Percentiles rank a stretch among this genome's conserved stretches.
phyloP scores from a whole-genome alignment of 2,329 filamentous ascomycete species.

The Aspergillus texensis region DNA sequence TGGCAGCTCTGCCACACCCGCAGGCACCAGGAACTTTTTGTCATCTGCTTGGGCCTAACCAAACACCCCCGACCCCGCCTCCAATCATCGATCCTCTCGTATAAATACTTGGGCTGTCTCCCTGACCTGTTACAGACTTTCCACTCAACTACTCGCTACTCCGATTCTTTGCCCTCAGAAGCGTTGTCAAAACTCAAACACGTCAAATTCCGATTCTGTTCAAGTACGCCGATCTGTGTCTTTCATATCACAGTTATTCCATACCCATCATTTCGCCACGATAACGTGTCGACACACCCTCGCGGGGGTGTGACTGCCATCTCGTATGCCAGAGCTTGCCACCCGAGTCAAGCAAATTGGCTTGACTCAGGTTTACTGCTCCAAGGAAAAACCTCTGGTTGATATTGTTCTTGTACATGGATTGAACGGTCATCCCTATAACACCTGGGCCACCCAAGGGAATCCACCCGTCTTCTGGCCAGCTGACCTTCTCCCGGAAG shows the following conservation, averaged over 20 bases:
- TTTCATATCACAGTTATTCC: background rate
- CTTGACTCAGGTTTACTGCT: conserved; percentile 45
- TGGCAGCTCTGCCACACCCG: background rate
- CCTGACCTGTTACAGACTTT: background rate
- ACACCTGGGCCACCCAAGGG: conserved; percentile 60
- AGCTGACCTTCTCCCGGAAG: conserved; percentile 63
- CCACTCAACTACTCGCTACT: background rate
- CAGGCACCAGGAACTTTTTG: background rate
- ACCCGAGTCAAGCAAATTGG: conserved; percentile 41
- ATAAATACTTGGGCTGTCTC: background rate
- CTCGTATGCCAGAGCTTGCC: conserved; percentile 25
- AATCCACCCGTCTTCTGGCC: conserved; percentile 64
- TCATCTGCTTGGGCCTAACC: background rate
- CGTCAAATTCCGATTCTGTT: background rate
- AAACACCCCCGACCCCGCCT: background rate
- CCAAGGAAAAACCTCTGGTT: conserved; percentile 41
- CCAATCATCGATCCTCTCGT: background rate
- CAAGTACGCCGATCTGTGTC: background rate
- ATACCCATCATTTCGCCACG: background rate
- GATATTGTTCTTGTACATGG: conserved; percentile 72
- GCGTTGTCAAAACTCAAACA: no score
- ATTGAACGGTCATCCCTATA: conserved; percentile 65
- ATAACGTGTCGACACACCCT: background rate
- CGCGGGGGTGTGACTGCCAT: background rate
- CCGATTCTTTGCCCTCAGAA: background rate